These are phyloP conservation scores for Arthroderma sp. DNA, from an alignment of 2,329 filamentous ascomycete genomes.

Conservation along the genomic window DNA sequence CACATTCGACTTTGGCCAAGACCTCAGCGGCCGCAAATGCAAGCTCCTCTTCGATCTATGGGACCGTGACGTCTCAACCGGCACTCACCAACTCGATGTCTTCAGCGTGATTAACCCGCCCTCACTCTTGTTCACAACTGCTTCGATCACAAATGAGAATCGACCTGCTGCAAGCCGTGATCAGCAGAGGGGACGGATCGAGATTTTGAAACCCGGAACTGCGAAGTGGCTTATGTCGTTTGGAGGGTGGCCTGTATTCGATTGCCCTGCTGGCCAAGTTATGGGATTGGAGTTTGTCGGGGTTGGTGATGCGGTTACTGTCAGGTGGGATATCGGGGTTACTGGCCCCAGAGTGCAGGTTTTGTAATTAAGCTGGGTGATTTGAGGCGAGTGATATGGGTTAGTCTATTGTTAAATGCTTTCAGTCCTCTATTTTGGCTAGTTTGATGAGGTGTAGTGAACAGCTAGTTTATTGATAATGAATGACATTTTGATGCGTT, in stretches of 20 bases:
- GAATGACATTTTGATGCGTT: too few species aligned
- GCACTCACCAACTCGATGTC: constrained; percentile 14
- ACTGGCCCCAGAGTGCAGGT: constrained; percentile 13
- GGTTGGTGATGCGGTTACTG: constrained; percentile 13
- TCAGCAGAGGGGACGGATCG: constrained; percentile 13
- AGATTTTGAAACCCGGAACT: constrained; percentile 8
- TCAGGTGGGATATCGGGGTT: constrained; percentile 16
- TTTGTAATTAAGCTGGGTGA: not conserved
- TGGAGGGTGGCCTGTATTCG: constrained; percentile 14
- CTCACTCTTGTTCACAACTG: not conserved
- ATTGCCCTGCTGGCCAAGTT: constrained; percentile 13
- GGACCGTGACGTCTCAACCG: constrained; percentile 14
- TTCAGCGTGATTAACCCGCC: constrained; percentile 15
- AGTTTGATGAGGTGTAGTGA: too few species aligned
- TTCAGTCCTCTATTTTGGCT: too few species aligned
- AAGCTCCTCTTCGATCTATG: constrained; percentile 15
- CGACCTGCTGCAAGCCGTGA: constrained; percentile 12
- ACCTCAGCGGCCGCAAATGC: constrained; percentile 12
- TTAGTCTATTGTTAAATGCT: too few species aligned
- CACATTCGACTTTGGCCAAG: constrained; percentile 12
- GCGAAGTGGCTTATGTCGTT: constrained; percentile 14
- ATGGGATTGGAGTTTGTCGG: constrained; percentile 17
- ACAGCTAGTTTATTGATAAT: too few species aligned
- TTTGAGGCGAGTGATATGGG: too few species aligned
- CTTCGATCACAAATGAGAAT: constrained; percentile 1